A percentile compares a stretch with the other conserved stretches of the same genome.
These are phyloP conservation scores for Gleditsia sinensis DNA, from an alignment of 306 rosid species.

Conservation along the genomic window DNA sequence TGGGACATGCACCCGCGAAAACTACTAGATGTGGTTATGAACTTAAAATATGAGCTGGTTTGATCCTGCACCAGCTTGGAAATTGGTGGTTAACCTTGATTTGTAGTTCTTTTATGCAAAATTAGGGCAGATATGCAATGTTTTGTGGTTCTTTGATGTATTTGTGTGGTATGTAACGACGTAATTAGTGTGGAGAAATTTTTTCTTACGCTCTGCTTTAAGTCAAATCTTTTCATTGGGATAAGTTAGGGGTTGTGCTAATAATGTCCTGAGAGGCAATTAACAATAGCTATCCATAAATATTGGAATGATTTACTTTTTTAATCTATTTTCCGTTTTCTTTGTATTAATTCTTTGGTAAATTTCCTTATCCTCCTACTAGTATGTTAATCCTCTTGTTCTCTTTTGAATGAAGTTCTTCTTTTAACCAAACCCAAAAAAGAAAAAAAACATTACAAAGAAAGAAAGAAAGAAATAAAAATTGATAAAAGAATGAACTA, in stretches of 20 bases:
- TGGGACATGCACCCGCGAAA: neutral
- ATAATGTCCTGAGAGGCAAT: too few species aligned
- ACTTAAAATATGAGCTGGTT: neutral
- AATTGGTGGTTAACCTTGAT: neutral
- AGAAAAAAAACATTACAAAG: too few species aligned
- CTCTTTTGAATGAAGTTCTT: neutral
- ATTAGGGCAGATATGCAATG: neutral
- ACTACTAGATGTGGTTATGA: neutral
- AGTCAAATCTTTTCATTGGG: neutral
- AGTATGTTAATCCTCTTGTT: neutral
- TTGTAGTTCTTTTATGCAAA: neutral
- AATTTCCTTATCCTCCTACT: neutral
- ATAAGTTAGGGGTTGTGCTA: neutral
- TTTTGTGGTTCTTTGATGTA: neutral
- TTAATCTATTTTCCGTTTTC: neutral
- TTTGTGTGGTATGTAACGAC: too few species aligned
- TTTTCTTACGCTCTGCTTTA: too few species aligned
- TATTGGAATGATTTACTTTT: neutral
- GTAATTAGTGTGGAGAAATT: too few species aligned
- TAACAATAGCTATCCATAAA: neutral
- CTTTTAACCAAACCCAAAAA: too few species aligned
- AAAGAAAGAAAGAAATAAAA: too few species aligned
- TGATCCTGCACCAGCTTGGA: neutral
- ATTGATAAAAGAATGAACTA: too few species aligned
- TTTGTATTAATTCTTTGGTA: neutral